Conservation (phyloP, 2,329 filamentous ascomycete genomes). For the Cladosporium colombiae region DNA sequence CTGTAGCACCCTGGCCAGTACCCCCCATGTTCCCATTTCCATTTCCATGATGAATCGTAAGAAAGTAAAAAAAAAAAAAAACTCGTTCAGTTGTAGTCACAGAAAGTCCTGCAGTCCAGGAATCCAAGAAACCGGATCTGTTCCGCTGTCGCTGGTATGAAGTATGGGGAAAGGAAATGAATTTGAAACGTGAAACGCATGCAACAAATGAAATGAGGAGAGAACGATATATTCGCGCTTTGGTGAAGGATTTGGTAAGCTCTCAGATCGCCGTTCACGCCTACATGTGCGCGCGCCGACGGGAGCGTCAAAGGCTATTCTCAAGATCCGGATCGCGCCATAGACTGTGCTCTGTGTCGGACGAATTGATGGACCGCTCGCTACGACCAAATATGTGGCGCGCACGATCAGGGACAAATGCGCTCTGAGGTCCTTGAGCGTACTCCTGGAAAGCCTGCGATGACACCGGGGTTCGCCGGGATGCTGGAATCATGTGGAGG, state of each 20-base stretch:
- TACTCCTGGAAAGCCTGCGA: not conserved
- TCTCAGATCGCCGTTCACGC: not conserved
- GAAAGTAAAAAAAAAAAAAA: not conserved
- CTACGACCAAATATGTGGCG: not conserved
- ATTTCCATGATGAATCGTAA: not conserved
- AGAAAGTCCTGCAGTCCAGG: not conserved
- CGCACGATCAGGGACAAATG: no score
- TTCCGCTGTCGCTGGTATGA: not conserved
- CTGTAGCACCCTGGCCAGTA: not conserved
- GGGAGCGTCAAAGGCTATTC: not conserved
- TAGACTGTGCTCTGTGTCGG: not conserved
- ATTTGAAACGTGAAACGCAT: not conserved
- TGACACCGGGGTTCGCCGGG: not conserved
- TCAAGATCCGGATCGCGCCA: conserved; percentile 9
- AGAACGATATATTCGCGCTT: not conserved
- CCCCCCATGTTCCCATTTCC: not conserved
- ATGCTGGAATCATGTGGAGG: not conserved
- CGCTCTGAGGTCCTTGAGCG: not conserved
- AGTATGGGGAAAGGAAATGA: not conserved
- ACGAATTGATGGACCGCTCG: not conserved
- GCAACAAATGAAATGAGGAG: not conserved
- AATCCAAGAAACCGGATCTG: not conserved
- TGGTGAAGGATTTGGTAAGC: not conserved
- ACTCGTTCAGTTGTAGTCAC: not conserved
- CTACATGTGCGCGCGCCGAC: not conserved